Conservation (phyloP, 805 yeast species). For the Monosporozyma yasuniensis region DNA sequence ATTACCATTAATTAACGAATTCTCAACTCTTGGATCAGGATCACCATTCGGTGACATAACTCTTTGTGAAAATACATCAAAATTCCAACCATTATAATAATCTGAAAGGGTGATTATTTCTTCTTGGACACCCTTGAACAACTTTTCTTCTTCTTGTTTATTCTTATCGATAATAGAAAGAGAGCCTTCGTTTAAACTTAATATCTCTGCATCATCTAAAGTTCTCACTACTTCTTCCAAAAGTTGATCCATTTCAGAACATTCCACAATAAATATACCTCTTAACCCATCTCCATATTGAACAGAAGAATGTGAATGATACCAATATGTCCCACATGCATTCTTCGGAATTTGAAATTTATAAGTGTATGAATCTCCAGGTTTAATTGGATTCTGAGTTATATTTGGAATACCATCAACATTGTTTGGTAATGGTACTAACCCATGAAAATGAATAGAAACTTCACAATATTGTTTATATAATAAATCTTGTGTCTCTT, state of each 20-base stretch:
- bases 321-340: conserved; percentile 48
- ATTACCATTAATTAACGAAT: conserved; percentile 21
- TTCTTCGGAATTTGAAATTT: conserved; percentile 35
- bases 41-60: conserved; percentile 18
- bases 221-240: conserved; percentile 21
- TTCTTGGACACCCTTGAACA: conserved; percentile 37
- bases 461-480: conserved; percentile 22
- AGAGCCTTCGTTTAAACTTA: background rate
- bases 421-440: conserved; percentile 38
- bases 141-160: too few species aligned
- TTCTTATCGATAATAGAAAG: background rate
- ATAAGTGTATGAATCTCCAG: conserved; percentile 49
- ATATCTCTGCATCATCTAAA: background rate
- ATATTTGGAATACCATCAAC: conserved; percentile 36
- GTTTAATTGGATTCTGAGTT: conserved; percentile 64
- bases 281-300: conserved; percentile 44
- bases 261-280: conserved; percentile 49
- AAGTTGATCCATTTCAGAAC: conserved; percentile 31
- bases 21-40: conserved; percentile 22
- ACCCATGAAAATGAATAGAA: conserved; percentile 47
- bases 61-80: conserved; percentile 30
- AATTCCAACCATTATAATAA: conserved; percentile 44
- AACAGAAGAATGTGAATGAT: conserved; percentile 45
- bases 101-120: conserved; percentile 52
- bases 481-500: conserved; percentile 11